Conservation (phyloP, 495 filamentous ascomycete genomes). For the Polyplosphaeria fusca region DNA sequence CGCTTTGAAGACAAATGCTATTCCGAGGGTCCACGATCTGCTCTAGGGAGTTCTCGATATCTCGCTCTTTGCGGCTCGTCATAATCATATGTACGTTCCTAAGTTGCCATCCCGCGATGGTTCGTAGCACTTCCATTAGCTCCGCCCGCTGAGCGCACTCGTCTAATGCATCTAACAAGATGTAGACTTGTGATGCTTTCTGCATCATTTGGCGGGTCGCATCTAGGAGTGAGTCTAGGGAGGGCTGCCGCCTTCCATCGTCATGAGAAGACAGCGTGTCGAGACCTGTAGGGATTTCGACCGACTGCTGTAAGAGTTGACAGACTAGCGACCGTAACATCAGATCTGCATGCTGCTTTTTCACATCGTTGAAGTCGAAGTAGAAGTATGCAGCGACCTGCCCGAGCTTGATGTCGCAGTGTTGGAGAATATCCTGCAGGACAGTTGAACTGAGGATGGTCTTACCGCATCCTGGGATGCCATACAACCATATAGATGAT, state of each 20-base stretch:
- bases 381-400: conserved; percentile 5
- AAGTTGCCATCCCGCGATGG: conserved; percentile 9
- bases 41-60: conserved; percentile 24
- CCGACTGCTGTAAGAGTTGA: conserved; percentile 21
- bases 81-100: conserved; percentile 21
- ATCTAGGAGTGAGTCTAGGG: conserved; percentile 3
- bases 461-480: too few species aligned
- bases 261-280: conserved; percentile 13
- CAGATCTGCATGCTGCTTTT: conserved; percentile 5
- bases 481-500: too few species aligned
- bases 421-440: conserved; percentile 6
- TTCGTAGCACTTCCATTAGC: conserved; percentile 15
- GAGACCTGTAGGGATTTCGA: conserved; percentile 3
- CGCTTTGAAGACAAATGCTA: conserved; percentile 16
- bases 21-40: background rate
- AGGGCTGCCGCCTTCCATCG: conserved; percentile 21
- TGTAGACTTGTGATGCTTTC: conserved; percentile 13
- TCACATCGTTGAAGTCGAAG: too few species aligned
- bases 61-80: conserved; percentile 28
- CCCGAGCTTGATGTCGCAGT: background rate
- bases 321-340: conserved; percentile 21
- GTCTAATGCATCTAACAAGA: conserved; percentile 32
- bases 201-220: conserved; percentile 8
- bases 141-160: conserved; percentile 21
- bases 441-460: conserved; percentile 14